phyloP scores from a whole-genome alignment of 768 basidiomycete genomes.

The Imleria badia region DNA sequence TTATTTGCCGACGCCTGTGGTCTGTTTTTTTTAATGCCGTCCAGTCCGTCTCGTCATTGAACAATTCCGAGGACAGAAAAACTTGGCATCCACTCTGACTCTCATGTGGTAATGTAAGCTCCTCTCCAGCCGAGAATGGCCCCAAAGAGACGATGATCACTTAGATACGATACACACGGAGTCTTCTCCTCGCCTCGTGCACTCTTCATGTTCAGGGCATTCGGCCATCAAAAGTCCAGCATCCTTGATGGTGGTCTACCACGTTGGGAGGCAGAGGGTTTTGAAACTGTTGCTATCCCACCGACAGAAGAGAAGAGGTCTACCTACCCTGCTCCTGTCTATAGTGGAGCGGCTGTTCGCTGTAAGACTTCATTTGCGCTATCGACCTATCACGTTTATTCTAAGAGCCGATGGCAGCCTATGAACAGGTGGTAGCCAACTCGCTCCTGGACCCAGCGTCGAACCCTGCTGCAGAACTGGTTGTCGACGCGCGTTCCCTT shows the following conservation, averaged over 20 bases:
- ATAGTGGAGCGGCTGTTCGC: conserved; percentile 51
- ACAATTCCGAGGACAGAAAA: conserved; percentile 44
- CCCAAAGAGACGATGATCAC: conserved; percentile 10
- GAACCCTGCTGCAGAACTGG: conserved; percentile 55
- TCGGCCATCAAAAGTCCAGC: conserved; percentile 84
- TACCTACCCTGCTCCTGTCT: conserved; percentile 52
- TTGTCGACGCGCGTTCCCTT: conserved; percentile 85
- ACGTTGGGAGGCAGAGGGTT: conserved; percentile 69
- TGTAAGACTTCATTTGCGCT: conserved; percentile 35
- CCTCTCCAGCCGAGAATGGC: neutral
- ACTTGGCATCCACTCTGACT: conserved; percentile 68
- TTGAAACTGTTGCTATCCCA: conserved; percentile 44
- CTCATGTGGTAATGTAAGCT: conserved; percentile 81
- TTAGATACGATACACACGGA: conserved; percentile 86
- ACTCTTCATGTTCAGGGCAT: conserved; percentile 90
- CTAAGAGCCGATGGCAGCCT: conserved; percentile 47
- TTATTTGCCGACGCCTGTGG: conserved; percentile 80
- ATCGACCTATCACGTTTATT: conserved; percentile 31
- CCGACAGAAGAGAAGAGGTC: conserved; percentile 24
- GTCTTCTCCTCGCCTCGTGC: conserved; percentile 92
- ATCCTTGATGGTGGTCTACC: conserved; percentile 94
- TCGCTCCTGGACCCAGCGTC: conserved; percentile 46
- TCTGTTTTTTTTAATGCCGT: conserved; percentile 38
- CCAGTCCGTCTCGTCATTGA: conserved; percentile 6
- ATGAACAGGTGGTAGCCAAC: conserved; percentile 80